phyloP scores from a whole-genome alignment of 768 basidiomycete genomes.

The Calocybe gangraenosa region DNA sequence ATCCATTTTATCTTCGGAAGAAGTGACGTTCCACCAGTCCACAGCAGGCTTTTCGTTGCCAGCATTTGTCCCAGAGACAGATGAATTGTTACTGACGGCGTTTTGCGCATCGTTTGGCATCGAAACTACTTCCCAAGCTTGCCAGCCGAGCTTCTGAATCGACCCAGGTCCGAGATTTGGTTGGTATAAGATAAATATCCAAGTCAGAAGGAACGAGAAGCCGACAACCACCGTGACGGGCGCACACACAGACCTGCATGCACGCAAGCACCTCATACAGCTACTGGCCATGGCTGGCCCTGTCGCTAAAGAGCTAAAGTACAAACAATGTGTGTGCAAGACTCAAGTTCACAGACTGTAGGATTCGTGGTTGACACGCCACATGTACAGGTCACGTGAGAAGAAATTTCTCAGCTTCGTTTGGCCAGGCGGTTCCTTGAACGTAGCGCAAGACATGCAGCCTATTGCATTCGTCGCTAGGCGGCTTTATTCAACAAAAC shows the following conservation, averaged over 20 bases:
- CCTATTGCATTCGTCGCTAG: constrained; percentile 27
- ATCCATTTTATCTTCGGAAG: constrained; percentile 39
- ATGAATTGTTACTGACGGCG: constrained; percentile 9
- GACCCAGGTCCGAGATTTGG: constrained; percentile 69
- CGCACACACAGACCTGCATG: constrained; percentile 47
- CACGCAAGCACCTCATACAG: constrained; percentile 43
- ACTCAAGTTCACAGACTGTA: too few species aligned
- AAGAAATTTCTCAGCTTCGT: constrained; percentile 10
- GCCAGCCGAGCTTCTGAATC: constrained; percentile 80
- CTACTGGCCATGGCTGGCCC: constrained; percentile 33
- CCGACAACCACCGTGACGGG: constrained; percentile 58
- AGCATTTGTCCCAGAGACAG: constrained; percentile 11
- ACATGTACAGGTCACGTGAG: constrained; percentile 13
- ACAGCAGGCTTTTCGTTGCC: constrained; percentile 25
- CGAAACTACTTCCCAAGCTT: constrained; percentile 73
- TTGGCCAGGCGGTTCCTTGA: too few species aligned
- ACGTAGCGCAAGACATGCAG: constrained; percentile 23
- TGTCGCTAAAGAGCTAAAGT: constrained; percentile 13
- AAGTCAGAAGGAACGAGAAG: constrained; percentile 71
- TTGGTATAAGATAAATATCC: constrained; percentile 79
- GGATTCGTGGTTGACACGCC: not conserved
- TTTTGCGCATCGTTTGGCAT: constrained; percentile 18
- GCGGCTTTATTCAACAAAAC: constrained; percentile 36
- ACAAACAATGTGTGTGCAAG: not conserved
- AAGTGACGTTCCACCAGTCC: constrained; percentile 70